Conservation (phyloP, 345 rosid species). For the Gossypium longicalyx region DNA sequence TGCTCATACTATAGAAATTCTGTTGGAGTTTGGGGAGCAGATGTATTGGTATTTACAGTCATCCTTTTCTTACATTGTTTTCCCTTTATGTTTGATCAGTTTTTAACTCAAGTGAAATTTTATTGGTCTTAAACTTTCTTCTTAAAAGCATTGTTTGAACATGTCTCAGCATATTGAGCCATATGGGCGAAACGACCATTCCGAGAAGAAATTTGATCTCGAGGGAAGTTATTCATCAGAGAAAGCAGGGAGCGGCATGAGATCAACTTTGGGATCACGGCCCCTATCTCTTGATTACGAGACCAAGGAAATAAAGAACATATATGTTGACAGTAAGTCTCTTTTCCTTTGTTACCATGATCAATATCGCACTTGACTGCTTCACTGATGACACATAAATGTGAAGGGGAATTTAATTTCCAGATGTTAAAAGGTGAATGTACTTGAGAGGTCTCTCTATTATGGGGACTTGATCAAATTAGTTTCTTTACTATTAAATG, state of each 20-base stretch:
- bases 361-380: neutral
- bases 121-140: constrained; percentile 8
- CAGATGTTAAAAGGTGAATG: neutral
- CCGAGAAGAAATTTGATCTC: constrained; percentile 42
- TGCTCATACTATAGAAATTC: constrained; percentile 78
- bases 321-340: constrained; percentile 86
- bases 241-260: constrained; percentile 38
- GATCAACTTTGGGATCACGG: constrained; percentile 31
- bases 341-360: neutral
- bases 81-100: constrained; percentile 4
- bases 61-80: constrained; percentile 12
- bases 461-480: too few relatives aligned
- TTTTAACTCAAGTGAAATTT: constrained; percentile 8
- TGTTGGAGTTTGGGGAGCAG: constrained; percentile 89
- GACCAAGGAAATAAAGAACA: constrained; percentile 80
- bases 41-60: constrained; percentile 52
- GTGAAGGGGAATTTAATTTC: neutral
- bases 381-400: neutral
- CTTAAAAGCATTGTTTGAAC: constrained; percentile 5
- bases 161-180: constrained; percentile 73
- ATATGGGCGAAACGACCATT: constrained; percentile 48
- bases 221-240: constrained; percentile 40
- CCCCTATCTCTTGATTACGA: constrained; percentile 68
- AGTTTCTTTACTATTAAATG: too few relatives aligned
- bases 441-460: too few relatives aligned